phyloP scores from a whole-genome alignment of 352 stramenopile genomes.

The Globisporangium perplexum region DNA sequence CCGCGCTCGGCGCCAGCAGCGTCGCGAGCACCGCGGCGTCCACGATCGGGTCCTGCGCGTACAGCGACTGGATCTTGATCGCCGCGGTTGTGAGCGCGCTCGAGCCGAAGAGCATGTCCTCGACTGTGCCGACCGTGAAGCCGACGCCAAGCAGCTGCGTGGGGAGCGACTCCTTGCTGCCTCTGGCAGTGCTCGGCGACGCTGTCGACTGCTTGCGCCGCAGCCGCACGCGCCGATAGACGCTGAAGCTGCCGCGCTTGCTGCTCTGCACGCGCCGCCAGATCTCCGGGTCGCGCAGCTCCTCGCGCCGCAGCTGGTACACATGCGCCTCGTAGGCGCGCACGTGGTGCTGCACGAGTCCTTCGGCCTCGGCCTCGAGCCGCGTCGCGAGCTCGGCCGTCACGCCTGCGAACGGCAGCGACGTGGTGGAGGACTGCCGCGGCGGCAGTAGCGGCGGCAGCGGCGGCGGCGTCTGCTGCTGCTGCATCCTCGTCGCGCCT shows the following conservation, averaged over 20 bases:
- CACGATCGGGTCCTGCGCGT: conserved; percentile 16
- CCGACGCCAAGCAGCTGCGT: conserved; percentile 22
- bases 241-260: conserved; percentile 11
- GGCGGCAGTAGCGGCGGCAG: conserved; percentile 1
- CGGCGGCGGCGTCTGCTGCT: not conserved
- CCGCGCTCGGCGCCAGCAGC: conserved; percentile 8
- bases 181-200: not conserved
- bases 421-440: conserved; percentile 13
- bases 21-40: conserved; percentile 15
- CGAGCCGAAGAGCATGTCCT: conserved; percentile 21
- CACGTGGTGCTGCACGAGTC: conserved; percentile 18
- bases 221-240: conserved; percentile 13
- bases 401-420: conserved; percentile 12
- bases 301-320: conserved; percentile 12
- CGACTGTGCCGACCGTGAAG: conserved; percentile 15
- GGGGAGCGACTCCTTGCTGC: not conserved
- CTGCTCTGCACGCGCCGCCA: conserved; percentile 15
- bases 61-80: conserved; percentile 20
- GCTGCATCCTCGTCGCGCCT: not conserved
- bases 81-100: conserved; percentile 11
- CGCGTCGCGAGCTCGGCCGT: conserved; percentile 9
- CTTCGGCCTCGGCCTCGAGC: conserved; percentile 14
- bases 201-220: not conserved
- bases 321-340: conserved; percentile 16
- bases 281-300: conserved; percentile 12